Percentiles rank a stretch among this genome's conserved stretches.
Evolutionary conservation across 2,329 filamentous ascomycete species (phyloP).

Genomic region (Nemania abortiva): DNA sequence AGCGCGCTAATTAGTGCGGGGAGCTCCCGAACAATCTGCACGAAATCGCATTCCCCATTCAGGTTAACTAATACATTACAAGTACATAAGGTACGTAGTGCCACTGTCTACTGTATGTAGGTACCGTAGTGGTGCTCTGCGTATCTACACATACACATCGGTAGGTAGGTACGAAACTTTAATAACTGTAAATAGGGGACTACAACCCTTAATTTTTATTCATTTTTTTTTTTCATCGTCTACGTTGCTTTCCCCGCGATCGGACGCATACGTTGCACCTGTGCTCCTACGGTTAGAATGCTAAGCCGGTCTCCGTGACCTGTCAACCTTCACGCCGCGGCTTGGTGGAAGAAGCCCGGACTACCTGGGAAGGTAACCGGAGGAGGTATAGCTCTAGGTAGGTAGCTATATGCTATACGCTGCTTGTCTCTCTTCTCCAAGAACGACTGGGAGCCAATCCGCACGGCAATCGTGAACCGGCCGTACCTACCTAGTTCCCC

Average conservation of each 20-base stretch:
- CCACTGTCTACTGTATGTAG: background rate
- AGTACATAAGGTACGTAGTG: too few relatives aligned
- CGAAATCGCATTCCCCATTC: constrained; percentile 40
- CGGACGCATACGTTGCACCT: constrained; percentile 34
- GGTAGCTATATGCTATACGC: background rate
- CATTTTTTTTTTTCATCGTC: background rate
- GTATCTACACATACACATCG: too few relatives aligned
- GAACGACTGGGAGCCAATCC: constrained; percentile 23
- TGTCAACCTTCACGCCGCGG: constrained; percentile 7
- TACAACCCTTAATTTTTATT: constrained; percentile 5
- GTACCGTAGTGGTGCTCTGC: background rate
- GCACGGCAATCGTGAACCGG: constrained; percentile 13
- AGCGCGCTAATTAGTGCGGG: constrained; percentile 44
- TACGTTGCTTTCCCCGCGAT: constrained; percentile 23
- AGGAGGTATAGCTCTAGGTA: background rate
- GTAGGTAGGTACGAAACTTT: background rate
- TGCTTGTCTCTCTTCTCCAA: background rate
- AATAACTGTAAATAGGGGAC: background rate
- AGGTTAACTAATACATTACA: constrained; percentile 40
- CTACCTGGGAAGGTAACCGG: constrained; percentile 6
- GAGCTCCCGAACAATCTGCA: constrained; percentile 43
- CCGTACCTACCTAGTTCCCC: background rate
- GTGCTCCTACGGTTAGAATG: constrained; percentile 20
- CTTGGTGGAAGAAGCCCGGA: background rate
- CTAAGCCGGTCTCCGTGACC: constrained; percentile 1